Evolutionary conservation across 805 yeast species (phyloP), one percentile per base, ranked within the genome.

Genomic region (Cyberlindnera sargentensis): DNA sequence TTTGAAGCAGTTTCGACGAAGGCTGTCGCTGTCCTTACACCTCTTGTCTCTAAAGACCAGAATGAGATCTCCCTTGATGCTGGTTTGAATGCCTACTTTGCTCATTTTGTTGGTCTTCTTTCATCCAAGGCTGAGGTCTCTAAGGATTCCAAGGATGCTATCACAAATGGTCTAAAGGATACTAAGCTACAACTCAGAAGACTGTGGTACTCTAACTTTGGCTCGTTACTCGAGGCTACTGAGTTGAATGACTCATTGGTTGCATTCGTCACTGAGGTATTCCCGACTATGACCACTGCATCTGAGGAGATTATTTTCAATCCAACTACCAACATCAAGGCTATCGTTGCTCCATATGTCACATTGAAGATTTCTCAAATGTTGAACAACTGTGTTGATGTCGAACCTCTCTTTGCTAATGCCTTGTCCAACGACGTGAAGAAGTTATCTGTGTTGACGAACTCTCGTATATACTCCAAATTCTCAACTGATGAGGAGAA

Each of bases 11-110:
- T 64, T 4, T 68, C 76, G 2, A 48, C 56, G 1, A 66, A 63
- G 31, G 62, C 82, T 4, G 59, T 75, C 2, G 55, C 63, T 1
- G 69, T 64, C 0, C 56, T 87, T 31, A 49, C 71, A 2, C 70
- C 82, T 2, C 63, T 80, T n/a, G 67, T 83, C 4, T 42, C 75
- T 0, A 89, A 85, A 52, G 98, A 91, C 54, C 76, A 79, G 37
- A 86, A 88, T 52, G 98, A 91, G 56, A 15, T 49, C 1, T 76
- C 85, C 0, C 66, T 89, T 34, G 46, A 65, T 3, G 64, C 68
- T 4, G 65, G 79, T 45, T 65, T 82, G 6, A 59, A 63, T 7
- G 73, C 83, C 0, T 71, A 78, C 42, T 68, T 79, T 34, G 47
- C 50, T 2, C 80, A 76, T 48, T 66, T 72, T 26, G 54, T 71